Evolutionary conservation across 306 rosid species (phyloP).

Genomic region (Cyclanthera cordifolia): DNA sequence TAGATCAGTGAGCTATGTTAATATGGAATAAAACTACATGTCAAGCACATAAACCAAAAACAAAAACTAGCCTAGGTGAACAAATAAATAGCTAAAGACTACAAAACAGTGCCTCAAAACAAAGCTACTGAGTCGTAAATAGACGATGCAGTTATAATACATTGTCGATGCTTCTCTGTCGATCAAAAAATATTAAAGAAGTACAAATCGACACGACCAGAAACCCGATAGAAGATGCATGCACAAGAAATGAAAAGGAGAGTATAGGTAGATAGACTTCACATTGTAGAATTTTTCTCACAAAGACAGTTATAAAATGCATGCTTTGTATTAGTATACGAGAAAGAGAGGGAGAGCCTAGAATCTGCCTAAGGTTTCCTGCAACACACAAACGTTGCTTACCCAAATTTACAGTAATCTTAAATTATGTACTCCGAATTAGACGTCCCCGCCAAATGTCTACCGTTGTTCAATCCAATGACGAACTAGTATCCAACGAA

Average conservation of each 20-base stretch:
- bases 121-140: not conserved
- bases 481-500: constrained; percentile 53
- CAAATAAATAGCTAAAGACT: constrained; percentile 4
- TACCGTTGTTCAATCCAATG: constrained; percentile 34
- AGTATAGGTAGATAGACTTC: not conserved
- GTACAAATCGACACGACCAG: not conserved
- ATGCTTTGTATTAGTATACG: constrained; percentile 8
- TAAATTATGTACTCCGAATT: constrained; percentile 39
- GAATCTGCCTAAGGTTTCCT: constrained; percentile 14
- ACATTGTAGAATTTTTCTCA: not conserved
- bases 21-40: not conserved
- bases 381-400: constrained; percentile 7
- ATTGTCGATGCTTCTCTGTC: constrained; percentile 8
- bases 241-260: not conserved
- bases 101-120: constrained; percentile 2
- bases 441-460: constrained; percentile 15
- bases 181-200: constrained; percentile 1
- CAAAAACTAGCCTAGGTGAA: not conserved
- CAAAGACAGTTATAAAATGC: not conserved
- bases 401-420: constrained; percentile 11
- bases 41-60: not conserved
- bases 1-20: constrained; percentile 2
- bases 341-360: not conserved
- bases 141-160: constrained; percentile 3
- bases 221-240: not conserved